phyloP scores from a whole-genome alignment of 805 yeast species.

The Ogataea parapolymorpha region DNA sequence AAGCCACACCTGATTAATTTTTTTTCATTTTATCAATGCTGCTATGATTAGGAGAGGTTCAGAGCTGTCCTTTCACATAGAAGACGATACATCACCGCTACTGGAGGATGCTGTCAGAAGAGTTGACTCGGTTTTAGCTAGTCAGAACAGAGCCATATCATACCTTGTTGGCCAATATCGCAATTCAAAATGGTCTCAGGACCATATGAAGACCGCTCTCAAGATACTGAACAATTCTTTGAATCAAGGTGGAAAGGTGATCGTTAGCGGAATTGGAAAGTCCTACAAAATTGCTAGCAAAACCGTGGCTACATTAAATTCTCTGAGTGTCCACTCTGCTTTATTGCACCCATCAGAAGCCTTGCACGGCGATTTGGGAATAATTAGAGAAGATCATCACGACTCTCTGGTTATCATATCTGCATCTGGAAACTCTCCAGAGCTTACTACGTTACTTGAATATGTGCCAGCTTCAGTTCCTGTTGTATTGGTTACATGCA shows the following conservation, averaged over 20 bases:
- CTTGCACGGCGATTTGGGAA: slow-evolving; percentile 85
- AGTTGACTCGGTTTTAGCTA: slow-evolving; percentile 39
- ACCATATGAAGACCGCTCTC: slow-evolving; percentile 42
- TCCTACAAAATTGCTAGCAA: slow-evolving; percentile 76
- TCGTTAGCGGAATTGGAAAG: slow-evolving; percentile 83
- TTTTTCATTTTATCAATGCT: neutral
- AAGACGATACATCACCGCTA: slow-evolving; percentile 22
- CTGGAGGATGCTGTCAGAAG: slow-evolving; percentile 28
- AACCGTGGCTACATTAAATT: slow-evolving; percentile 77
- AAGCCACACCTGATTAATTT: slow-evolving; percentile 7
- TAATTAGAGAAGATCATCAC: slow-evolving; percentile 49
- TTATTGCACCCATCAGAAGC: slow-evolving; percentile 83
- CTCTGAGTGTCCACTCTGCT: slow-evolving; percentile 67
- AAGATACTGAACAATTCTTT: slow-evolving; percentile 41
- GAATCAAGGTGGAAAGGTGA: slow-evolving; percentile 59
- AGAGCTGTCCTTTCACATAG: slow-evolving; percentile 24
- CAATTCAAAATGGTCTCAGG: slow-evolving; percentile 42
- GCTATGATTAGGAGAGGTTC: slow-evolving; percentile 28
- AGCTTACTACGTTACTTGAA: slow-evolving; percentile 54
- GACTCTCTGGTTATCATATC: slow-evolving; percentile 65
- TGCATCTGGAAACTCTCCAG: slow-evolving; percentile 83
- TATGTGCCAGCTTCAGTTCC: slow-evolving; percentile 55
- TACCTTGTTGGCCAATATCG: slow-evolving; percentile 45
- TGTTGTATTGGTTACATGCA: slow-evolving; percentile 61
- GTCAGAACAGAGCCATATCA: slow-evolving; percentile 47